A percentile compares a stretch with the other conserved stretches of the same genome.
phyloP scores from a whole-genome alignment of 176 grass and related monocot species.

The Cenchrus fungigraminus region DNA sequence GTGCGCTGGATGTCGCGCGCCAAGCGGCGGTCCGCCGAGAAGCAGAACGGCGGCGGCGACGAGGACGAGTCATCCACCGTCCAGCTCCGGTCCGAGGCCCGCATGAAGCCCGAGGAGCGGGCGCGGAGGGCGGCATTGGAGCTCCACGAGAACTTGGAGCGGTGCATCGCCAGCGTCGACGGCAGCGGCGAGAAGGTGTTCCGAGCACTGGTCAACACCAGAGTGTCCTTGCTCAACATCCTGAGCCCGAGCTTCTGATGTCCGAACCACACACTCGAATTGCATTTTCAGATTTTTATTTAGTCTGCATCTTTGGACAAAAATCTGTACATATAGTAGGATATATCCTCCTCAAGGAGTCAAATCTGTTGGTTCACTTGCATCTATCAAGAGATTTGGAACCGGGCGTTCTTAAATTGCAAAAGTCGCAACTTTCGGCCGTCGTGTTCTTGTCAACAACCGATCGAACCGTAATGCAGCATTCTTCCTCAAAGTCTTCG shows the following conservation, averaged over 20 bases:
- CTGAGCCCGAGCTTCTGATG: slow-evolving; percentile 58
- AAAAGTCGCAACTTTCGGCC: not conserved
- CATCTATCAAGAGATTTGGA: slow-evolving; percentile 32
- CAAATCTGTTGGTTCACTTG: slow-evolving; percentile 26
- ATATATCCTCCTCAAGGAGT: not conserved
- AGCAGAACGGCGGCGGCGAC: not conserved
- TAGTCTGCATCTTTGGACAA: slow-evolving; percentile 7
- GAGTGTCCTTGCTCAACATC: slow-evolving; percentile 79
- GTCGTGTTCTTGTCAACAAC: slow-evolving; percentile 4
- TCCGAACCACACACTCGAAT: not conserved
- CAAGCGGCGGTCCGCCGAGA: slow-evolving; percentile 54
- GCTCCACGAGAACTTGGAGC: slow-evolving; percentile 54
- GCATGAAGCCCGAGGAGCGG: slow-evolving; percentile 49
- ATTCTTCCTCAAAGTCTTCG: not conserved
- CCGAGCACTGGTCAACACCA: slow-evolving; percentile 54
- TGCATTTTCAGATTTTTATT: not conserved
- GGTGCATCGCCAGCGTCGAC: slow-evolving; percentile 60
- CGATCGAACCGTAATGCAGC: not conserved
- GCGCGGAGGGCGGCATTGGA: slow-evolving; percentile 42
- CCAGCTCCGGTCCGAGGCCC: slow-evolving; percentile 37
- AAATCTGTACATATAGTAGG: slow-evolving; percentile 37
- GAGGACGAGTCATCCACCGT: slow-evolving; percentile 20
- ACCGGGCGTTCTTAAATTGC: slow-evolving; percentile 8
- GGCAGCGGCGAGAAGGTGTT: slow-evolving; percentile 63
- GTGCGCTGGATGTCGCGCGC: slow-evolving; percentile 69